A percentile compares a stretch with the other conserved stretches of the same genome.
These are phyloP conservation scores for Ophiocordyceps polyrhachis-furcata DNA, from an alignment of 2,329 filamentous ascomycete genomes.

Conservation along the genomic window DNA sequence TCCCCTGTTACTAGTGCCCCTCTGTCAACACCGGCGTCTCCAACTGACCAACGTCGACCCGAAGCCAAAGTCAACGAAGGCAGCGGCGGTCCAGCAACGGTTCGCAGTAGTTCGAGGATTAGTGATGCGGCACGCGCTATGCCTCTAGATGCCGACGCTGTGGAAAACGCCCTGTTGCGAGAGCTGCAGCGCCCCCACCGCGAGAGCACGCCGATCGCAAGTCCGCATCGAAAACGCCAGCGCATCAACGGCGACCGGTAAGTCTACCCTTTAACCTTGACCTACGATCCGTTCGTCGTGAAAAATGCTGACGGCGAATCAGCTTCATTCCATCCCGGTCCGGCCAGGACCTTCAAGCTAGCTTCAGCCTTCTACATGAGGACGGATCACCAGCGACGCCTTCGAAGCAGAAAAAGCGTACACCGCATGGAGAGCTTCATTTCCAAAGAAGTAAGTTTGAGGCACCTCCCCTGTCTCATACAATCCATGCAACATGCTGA, in stretches of 20 bases:
- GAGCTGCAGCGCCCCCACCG: constrained; percentile 31
- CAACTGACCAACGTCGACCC: constrained; percentile 22
- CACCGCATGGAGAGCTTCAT: constrained; percentile 75
- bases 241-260: constrained; percentile 44
- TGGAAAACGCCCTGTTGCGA: constrained; percentile 31
- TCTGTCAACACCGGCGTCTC: constrained; percentile 25
- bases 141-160: constrained; percentile 27
- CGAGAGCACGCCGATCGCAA: constrained; percentile 32
- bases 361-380: constrained; percentile 80
- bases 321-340: constrained; percentile 93
- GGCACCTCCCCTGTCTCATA: background rate
- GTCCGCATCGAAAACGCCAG: constrained; percentile 39
- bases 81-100: constrained; percentile 11
- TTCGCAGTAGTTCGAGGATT: constrained; percentile 16
- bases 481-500: constrained; percentile 1
- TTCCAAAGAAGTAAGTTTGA: constrained; percentile 65
- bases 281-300: background rate
- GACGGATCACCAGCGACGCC: constrained; percentile 86
- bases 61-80: constrained; percentile 23
- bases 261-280: constrained; percentile 4
- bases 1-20: constrained; percentile 14
- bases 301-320: constrained; percentile 8
- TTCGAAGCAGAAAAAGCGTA: constrained; percentile 66
- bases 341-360: constrained; percentile 82
- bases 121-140: constrained; percentile 17